Evolutionary conservation across 306 rosid genomes (phyloP).

Genomic region (Arachis stenosperma): DNA sequence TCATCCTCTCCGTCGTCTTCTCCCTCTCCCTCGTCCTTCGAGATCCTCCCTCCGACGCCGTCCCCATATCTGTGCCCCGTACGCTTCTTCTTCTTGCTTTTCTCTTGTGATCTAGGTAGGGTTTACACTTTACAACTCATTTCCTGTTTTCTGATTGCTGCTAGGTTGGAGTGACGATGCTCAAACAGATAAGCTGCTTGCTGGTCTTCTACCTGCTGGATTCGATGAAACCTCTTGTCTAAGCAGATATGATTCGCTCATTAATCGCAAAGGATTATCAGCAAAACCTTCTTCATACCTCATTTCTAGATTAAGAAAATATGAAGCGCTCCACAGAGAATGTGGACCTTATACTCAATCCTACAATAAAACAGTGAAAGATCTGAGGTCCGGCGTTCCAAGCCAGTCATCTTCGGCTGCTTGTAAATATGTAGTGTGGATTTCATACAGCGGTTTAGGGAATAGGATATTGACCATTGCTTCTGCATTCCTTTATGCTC

Average conservation of each 20-base stretch:
- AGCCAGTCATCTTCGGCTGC: constrained; percentile 33
- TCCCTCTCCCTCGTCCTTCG: constrained; percentile 30
- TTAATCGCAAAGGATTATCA: constrained; percentile 43
- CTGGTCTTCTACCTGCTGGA: constrained; percentile 62
- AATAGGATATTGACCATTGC: constrained; percentile 70
- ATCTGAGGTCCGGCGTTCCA: constrained; percentile 51
- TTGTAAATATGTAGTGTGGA: constrained; percentile 69
- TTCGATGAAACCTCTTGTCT: constrained; percentile 60
- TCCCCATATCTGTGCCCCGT: not conserved
- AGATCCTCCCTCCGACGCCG: not conserved
- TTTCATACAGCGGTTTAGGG: constrained; percentile 77
- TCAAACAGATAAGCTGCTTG: constrained; percentile 51
- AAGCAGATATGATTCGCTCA: constrained; percentile 59
- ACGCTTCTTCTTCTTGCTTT: not conserved
- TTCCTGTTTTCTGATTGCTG: constrained; percentile 28
- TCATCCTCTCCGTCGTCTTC: constrained; percentile 12
- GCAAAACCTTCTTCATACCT: constrained; percentile 62
- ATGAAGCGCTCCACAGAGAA: constrained; percentile 64
- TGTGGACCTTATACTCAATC: constrained; percentile 71
- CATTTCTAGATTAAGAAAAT: constrained; percentile 59
- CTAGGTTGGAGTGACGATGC: not conserved
- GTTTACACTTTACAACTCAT: not conserved
- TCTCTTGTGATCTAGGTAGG: constrained; percentile 21
- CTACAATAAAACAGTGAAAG: constrained; percentile 55
- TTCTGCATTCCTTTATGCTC: constrained; percentile 71